Evolutionary conservation across 1,284 basidiomycete species (phyloP), one percentile per base, ranked within the genome.

Genomic region (Caloboletus inedulis): DNA sequence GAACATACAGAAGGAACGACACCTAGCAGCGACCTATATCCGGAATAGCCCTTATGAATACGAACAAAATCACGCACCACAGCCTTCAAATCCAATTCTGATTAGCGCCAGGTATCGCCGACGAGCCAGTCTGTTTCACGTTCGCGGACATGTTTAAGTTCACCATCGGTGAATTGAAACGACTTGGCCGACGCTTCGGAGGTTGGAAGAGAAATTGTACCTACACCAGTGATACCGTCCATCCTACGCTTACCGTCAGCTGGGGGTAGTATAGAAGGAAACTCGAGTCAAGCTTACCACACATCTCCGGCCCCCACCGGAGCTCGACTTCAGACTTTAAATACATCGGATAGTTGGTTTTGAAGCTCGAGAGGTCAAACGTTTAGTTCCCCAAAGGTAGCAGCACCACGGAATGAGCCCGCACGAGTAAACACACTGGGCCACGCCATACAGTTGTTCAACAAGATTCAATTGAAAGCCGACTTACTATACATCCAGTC

Each of bases 201-300:
- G 29, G 10, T n/a, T 29, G 9, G 7, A 27, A 27, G 29, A 29
- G 25, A 4, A 10, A 29, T 29, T 9, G 2, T 29, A 29, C 29
- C 10, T 29, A 29, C 29, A 29, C 9, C 29, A 29, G 29, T 10
- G 29, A 9, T 9, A 29, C 2, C 7, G 37, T 35, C 34, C 47
- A 42, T 3, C 49, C 58, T 58, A 23, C 1, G 14, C 21, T 1
- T 7, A 18, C n/a, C 4, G 3, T 54, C 31, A 47, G 41, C 25
- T 10, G 5, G 7, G 1, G 4, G 29, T 13, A 19, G 19, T 4
- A 4, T 35, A 27, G 13, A 7, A 34, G 9, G 31, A 30, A 16
- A 19, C 16, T 13, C 3, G 3, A 5, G 2, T 37, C 16, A 19
- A 56, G 16, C 59, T 51, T 25, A 56, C 59, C 59, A 31, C 59